Evolutionary conservation across 148 eudicot genomes (phyloP).

Genomic region (Rhododendron mucronatum): DNA sequence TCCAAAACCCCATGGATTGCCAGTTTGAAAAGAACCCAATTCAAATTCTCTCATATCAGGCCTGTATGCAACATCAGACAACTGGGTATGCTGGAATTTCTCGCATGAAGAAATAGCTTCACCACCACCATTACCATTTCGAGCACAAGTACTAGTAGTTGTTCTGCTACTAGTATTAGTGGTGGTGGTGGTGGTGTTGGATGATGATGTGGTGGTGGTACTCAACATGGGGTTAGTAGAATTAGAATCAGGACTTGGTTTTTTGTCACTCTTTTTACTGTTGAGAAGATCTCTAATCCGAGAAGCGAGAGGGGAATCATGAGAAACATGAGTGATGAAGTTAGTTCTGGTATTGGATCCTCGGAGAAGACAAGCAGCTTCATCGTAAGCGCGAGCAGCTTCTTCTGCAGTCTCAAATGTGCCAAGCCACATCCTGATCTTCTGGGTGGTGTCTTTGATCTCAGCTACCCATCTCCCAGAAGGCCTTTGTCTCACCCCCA

Average conservation of each 20-base stretch:
- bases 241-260: slow-evolving; percentile 21
- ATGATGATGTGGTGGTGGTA: background rate
- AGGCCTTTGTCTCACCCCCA: slow-evolving; percentile 66
- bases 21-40: slow-evolving; percentile 21
- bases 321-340: slow-evolving; percentile 37
- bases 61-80: slow-evolving; percentile 56
- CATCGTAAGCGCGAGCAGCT: slow-evolving; percentile 56
- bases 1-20: slow-evolving; percentile 30
- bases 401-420: slow-evolving; percentile 30
- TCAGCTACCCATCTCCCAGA: slow-evolving; percentile 20
- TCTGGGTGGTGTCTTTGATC: slow-evolving; percentile 23
- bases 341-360: slow-evolving; percentile 59
- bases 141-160: slow-evolving; percentile 1
- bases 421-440: slow-evolving; percentile 68
- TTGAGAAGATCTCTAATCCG: slow-evolving; percentile 58
- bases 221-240: background rate
- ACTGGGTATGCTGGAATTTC: slow-evolving; percentile 11
- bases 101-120: background rate
- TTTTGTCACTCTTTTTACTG: slow-evolving; percentile 29
- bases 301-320: slow-evolving; percentile 38
- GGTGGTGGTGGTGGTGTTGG: slow-evolving; percentile 1
- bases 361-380: slow-evolving; percentile 57
- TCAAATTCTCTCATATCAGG: slow-evolving; percentile 50
- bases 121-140: slow-evolving; percentile 1
- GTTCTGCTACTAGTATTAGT: slow-evolving; percentile 9